Evolutionary conservation across 192 early-diverging fungal genomes (phyloP), one percentile per base, ranked within the genome.

Genomic region (Entrophospora sp.): DNA sequence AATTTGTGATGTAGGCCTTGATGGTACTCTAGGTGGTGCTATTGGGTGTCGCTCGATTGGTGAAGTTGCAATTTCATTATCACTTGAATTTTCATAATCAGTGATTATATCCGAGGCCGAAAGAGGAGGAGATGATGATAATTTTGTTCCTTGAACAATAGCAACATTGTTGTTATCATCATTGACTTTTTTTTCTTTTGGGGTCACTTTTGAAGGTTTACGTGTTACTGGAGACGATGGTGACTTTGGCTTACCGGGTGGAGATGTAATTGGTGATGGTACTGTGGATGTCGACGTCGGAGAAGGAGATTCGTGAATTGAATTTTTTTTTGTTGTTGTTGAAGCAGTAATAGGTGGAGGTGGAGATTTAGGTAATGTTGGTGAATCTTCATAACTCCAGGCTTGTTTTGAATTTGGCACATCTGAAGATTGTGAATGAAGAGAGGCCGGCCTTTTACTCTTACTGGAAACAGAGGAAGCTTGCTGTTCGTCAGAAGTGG

Each of bases 71-170:
- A 8, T 10, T 30, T 16, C 16, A 7, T 53, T 28, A 22, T 46
- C 8, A 53, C 30, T 53, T n/a, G 49, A 25, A 59, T 37, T 59
- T 59, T 18, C n/a, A n/a, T n/a, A n/a, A n/a, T n/a, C n/a, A n/a
- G n/a, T n/a, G n/a, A n/a, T n/a, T n/a, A n/a, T n/a, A n/a, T n/a
- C n/a, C n/a, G n/a, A n/a, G n/a, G n/a, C n/a, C n/a, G n/a, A n/a
- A n/a, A n/a, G n/a, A n/a, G n/a, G n/a, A n/a, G n/a, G n/a, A n/a
- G n/a, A n/a, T n/a, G n/a, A n/a, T n/a, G n/a, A n/a, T n/a, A n/a
- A n/a, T n/a, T n/a, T n/a, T n/a, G n/a, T n/a, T n/a, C n/a, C n/a
- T n/a, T n/a, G n/a, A n/a, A n/a, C n/a, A n/a, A n/a, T n/a, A n/a
- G n/a, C n/a, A n/a, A n/a, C n/a, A n/a, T n/a, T n/a, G n/a, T n/a